phyloP scores from a whole-genome alignment of 2,329 filamentous ascomycete species.

The Aspergillus vadensis region DNA sequence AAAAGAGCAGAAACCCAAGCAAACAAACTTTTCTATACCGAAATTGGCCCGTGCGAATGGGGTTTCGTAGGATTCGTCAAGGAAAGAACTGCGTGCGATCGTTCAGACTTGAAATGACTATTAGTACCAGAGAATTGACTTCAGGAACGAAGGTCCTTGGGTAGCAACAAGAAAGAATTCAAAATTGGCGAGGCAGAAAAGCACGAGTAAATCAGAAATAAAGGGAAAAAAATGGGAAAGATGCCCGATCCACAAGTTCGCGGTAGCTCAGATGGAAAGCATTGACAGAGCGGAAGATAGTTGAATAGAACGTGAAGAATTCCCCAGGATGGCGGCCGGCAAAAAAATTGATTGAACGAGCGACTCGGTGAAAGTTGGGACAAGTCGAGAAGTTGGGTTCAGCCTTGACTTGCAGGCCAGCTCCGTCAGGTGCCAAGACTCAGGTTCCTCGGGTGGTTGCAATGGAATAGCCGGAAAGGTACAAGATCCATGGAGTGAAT shows the following conservation, averaged over 20 bases:
- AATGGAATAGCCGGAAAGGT: slow-evolving; percentile 4
- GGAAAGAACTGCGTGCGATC: slow-evolving; percentile 40
- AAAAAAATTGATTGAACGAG: neutral
- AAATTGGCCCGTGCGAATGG: slow-evolving; percentile 38
- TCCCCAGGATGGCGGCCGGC: neutral
- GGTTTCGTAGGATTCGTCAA: slow-evolving; percentile 46
- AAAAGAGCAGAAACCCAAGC: slow-evolving; percentile 25
- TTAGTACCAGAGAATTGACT: slow-evolving; percentile 6
- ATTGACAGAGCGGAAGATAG: neutral
- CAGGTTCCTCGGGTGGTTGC: neutral
- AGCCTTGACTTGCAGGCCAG: neutral
- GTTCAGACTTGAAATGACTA: slow-evolving; percentile 35
- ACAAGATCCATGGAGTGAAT: neutral
- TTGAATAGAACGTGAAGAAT: neutral
- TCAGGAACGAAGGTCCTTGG: neutral
- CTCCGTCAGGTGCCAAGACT: slow-evolving; percentile 4
- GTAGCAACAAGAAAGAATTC: neutral
- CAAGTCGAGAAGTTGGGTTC: neutral
- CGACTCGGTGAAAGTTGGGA: neutral
- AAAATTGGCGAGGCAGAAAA: neutral
- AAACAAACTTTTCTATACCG: slow-evolving; percentile 32
- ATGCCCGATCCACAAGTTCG: neutral
- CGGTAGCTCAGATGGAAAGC: neutral
- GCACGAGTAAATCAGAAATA: neutral
- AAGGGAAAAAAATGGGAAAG: neutral